phyloP scores from a whole-genome alignment of 805 yeast species.

The Candida parachauliodes region DNA sequence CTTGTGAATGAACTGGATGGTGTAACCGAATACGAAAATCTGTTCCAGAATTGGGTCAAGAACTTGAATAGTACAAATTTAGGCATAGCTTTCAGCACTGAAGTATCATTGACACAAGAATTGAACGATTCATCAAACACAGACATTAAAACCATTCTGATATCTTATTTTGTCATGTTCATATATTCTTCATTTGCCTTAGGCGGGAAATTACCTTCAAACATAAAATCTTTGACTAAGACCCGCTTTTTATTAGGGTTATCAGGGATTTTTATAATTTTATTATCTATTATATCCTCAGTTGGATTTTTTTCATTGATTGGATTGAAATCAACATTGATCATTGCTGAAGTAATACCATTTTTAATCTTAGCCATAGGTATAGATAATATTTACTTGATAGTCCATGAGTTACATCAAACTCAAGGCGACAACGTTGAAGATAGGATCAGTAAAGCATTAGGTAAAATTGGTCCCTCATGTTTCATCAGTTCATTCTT shows the following conservation, averaged over 20 bases:
- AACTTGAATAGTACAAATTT: slow-evolving; percentile 41
- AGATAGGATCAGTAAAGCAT: slow-evolving; percentile 57
- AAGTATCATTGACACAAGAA: slow-evolving; percentile 80
- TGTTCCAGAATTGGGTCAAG: slow-evolving; percentile 54
- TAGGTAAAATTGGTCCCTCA: slow-evolving; percentile 82
- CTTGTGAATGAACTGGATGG: slow-evolving; percentile 54
- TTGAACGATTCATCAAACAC: slow-evolving; percentile 77
- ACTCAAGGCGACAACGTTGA: slow-evolving; percentile 48
- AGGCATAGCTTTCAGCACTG: slow-evolving; percentile 72
- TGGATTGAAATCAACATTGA: slow-evolving; percentile 84
- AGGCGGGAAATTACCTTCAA: slow-evolving; percentile 53
- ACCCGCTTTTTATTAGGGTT: slow-evolving; percentile 77
- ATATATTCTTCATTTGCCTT: slow-evolving; percentile 80
- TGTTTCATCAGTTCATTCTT: slow-evolving; percentile 73
- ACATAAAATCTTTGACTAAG: slow-evolving; percentile 29
- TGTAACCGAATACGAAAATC: slow-evolving; percentile 66
- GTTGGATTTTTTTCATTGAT: slow-evolving; percentile 74
- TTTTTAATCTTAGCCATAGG: slow-evolving; percentile 91
- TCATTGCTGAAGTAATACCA: slow-evolving; percentile 95
- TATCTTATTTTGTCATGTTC: slow-evolving; percentile 85
- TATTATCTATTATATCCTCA: slow-evolving; percentile 75
- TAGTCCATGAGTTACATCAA: slow-evolving; percentile 71
- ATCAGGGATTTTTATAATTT: slow-evolving; percentile 78
- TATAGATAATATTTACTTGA: slow-evolving; percentile 87
- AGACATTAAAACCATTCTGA: slow-evolving; percentile 63